Percentiles rank a stretch among this genome's conserved stretches.
phyloP scores from a whole-genome alignment of 805 yeast genomes.

The Metschnikowia lochheadii region DNA sequence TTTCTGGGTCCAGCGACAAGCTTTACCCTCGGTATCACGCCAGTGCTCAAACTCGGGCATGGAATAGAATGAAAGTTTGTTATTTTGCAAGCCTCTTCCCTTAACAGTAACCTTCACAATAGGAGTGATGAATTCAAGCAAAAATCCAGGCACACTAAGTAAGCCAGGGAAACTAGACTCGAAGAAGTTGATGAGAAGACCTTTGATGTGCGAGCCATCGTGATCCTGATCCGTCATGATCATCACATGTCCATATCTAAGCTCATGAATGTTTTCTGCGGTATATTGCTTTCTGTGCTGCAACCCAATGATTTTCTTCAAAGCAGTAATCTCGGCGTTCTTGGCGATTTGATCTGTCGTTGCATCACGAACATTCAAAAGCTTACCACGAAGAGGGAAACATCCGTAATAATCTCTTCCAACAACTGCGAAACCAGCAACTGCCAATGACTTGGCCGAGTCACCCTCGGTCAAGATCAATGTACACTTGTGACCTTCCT shows the following conservation, averaged over 20 bases:
- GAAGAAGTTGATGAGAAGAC: conserved; percentile 85
- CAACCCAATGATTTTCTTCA: conserved; percentile 91
- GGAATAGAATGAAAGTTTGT: conserved; percentile 72
- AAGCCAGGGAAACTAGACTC: conserved; percentile 95
- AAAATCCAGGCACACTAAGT: conserved; percentile 83
- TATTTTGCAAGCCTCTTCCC: conserved; percentile 45
- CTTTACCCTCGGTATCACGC: conserved; percentile 79
- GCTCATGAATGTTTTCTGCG: conserved; percentile 55
- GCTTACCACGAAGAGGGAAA: conserved; percentile 91
- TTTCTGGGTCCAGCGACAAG: conserved; percentile 82
- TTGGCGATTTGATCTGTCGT: conserved; percentile 91
- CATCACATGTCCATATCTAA: conserved; percentile 96
- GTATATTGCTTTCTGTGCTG: conserved; percentile 84
- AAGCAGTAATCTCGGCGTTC: conserved; percentile 90
- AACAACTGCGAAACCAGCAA: conserved; percentile 88
- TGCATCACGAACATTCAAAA: conserved; percentile 94
- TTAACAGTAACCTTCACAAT: conserved; percentile 82
- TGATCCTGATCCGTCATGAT: conserved; percentile 99
- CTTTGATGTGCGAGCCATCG: conserved; percentile 97
- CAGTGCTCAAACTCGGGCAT: conserved; percentile 95
- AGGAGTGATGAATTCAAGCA: conserved; percentile 93
- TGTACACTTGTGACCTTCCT: conserved; percentile 88
- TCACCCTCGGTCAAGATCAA: conserved; percentile 95
- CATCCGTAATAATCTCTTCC: conserved; percentile 96
- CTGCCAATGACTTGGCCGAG: conserved; percentile 89